A percentile compares a stretch with the other conserved stretches of the same genome.
Conservation (phyloP, 208 protist species). For the Crithidia fasciculata region DNA sequence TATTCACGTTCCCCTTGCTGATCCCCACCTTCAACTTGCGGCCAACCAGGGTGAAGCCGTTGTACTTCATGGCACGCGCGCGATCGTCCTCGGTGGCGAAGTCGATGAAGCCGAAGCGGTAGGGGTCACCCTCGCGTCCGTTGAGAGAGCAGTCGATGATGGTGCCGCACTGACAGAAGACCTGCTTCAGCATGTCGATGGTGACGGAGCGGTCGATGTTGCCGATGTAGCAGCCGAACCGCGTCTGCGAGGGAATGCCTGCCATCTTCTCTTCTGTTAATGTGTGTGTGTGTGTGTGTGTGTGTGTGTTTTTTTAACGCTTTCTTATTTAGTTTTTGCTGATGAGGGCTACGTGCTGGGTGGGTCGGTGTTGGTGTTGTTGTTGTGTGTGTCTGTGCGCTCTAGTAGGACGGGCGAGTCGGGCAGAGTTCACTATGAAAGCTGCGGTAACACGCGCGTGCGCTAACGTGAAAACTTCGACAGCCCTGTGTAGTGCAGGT, state of each 20-base stretch:
- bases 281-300: constrained; percentile 8
- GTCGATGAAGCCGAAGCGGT: constrained; percentile 91
- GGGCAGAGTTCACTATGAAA: too few species aligned
- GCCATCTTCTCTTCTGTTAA: constrained; percentile 22
- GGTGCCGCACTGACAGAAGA: constrained; percentile 82
- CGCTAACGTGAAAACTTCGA: too few species aligned
- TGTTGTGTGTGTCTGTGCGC: not conserved
- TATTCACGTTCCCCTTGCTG: constrained; percentile 86
- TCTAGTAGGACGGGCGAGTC: not conserved
- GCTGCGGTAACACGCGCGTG: not conserved
- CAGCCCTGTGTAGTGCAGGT: too few species aligned
- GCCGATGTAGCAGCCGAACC: constrained; percentile 87
- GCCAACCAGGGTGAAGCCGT: constrained; percentile 79
- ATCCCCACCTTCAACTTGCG: constrained; percentile 84
- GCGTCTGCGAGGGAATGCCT: constrained; percentile 40
- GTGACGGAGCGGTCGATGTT: constrained; percentile 87
- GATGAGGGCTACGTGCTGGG: too few species aligned
- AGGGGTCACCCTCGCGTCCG: constrained; percentile 74
- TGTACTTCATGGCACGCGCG: constrained; percentile 82
- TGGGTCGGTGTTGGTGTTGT: not conserved
- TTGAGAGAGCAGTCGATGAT: constrained; percentile 90
- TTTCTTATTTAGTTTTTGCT: not conserved
- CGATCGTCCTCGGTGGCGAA: constrained; percentile 84
- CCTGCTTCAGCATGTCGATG: constrained; percentile 76
- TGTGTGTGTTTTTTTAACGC: not conserved